Evolutionary conservation across 768 basidiomycete species (phyloP), one percentile per base, ranked within the genome.

Genomic region (Mrakia blollopis): DNA sequence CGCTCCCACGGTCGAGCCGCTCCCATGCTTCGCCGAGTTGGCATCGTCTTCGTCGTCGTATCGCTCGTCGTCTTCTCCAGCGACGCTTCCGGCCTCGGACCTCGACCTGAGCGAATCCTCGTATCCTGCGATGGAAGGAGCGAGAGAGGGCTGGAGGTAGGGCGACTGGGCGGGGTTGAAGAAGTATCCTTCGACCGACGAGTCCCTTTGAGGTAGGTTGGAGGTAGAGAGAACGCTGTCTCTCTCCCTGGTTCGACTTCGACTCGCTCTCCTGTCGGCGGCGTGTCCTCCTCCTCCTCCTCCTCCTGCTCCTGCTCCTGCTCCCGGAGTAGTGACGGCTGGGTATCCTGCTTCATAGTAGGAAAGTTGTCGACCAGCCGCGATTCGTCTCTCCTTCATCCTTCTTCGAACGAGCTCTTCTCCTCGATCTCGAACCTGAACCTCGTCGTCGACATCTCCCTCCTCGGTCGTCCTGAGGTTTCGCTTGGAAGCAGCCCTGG

Each of bases 381-480:
- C 71, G n/a, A 54, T 54, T 37, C 67, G 81, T 76, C 85, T 69
- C 73, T 85, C 85, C 60, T 80, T 81, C 80, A 83, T 83, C 41
- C 85, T 77, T 63, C 82, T 78, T 70, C 83, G 78, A 69, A 86
- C 83, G n/a, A 86, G 83, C 74, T 83, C 83, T 60, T 84, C 85
- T 5, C 85, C 85, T 30, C 85, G 78, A 79, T 86, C 85, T 28
- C 79, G 78, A 6, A 80, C 80, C 57, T 79, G 74, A 32, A 83
- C 81, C 72, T 83, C 85, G 69, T 85, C 85, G 60, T 83, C 82
- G n/a, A 76, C 80, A 21, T 76, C 79, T 0, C 54, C 72, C 18
- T 81, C 82, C 10, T 69, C 32, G 47, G 35, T 61, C 37, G 62
- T 47, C 21, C 52, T 61, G 0, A 39, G 47, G 35, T 62, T 54